Conservation (phyloP, 148 eudicot genomes). For the Fallopia convolvulus region DNA sequence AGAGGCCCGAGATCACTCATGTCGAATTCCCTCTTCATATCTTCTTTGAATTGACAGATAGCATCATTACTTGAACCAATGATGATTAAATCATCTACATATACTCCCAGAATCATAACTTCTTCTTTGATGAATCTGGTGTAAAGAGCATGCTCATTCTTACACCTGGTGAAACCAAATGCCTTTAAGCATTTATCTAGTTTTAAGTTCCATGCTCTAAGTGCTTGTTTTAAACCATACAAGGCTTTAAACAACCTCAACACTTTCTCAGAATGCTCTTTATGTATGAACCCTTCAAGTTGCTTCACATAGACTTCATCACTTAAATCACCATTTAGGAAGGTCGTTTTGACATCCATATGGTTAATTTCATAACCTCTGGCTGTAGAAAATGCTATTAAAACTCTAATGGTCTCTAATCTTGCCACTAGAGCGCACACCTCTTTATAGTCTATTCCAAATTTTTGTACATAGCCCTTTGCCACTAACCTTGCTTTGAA, state of each 20-base stretch:
- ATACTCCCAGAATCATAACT: background rate
- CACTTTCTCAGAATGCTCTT: background rate
- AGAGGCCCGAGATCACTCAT: background rate
- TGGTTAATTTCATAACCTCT: background rate
- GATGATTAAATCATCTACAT: constrained; percentile 14
- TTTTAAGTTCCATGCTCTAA: background rate
- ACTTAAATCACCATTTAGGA: background rate
- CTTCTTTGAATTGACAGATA: background rate
- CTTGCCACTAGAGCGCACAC: background rate
- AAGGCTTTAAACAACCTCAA: background rate
- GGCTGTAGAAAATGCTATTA: background rate
- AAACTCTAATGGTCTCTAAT: background rate
- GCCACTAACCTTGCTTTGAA: background rate
- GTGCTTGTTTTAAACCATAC: background rate
- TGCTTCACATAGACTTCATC: background rate
- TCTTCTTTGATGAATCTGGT: background rate
- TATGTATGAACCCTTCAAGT: background rate
- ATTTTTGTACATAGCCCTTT: background rate
- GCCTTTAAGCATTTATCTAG: background rate
- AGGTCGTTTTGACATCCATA: background rate
- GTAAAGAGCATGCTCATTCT: background rate
- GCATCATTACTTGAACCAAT: background rate
- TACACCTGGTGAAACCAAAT: background rate
- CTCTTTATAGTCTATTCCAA: background rate
- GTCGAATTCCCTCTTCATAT: background rate